Evolutionary conservation across 495 filamentous ascomycete genomes (phyloP), one percentile per base, ranked within the genome.

Genomic region (Bacidia gigantensis): DNA sequence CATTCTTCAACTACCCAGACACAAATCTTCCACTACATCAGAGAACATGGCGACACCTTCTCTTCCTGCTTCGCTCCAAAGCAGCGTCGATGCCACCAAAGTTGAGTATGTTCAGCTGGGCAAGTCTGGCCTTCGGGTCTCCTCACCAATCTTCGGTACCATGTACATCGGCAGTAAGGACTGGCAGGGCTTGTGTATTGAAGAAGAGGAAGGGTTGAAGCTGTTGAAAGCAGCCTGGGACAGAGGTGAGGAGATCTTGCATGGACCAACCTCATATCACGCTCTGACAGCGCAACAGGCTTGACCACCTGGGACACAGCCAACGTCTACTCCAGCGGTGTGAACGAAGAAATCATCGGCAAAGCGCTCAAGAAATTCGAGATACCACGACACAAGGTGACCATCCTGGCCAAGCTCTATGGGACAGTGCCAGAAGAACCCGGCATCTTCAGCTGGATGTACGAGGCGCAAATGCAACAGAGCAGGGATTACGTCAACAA

Each of bases 401-500:
- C 64, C 38, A 64, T 73, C 52, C 25, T 69, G 42, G 67, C 62
- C n/a, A 72, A 73, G 57, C 69, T 68, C 59, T 68, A 11, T 23
- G 59, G 50, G n/a, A 63, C 64, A 3, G 67, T 69, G 14, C 59
- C 57, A 38, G 69, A 72, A 46, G 58, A 66, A 3, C 53, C 62
- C 1, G 50, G 35, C 7, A 49, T 63, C 25, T 45, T 60, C 41
- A 53, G 21, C 44, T 54, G 47, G 25, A 24, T 17, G 26, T 63
- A 65, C 54, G 54, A 59, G 17, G 54, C 63, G 2, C 40, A 61
- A 26, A 51, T 65, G 10, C 46, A 43, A 1, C 58, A 62, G 49
- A 64, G 63, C 35, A 69, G 66, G 54, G 70, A 72, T 48, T 72
- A 71, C 54, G 59, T 68, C 43, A 73, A 73, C 52, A 65, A 68